Conservation (phyloP, 306 rosid species). For the Delonix regia region DNA sequence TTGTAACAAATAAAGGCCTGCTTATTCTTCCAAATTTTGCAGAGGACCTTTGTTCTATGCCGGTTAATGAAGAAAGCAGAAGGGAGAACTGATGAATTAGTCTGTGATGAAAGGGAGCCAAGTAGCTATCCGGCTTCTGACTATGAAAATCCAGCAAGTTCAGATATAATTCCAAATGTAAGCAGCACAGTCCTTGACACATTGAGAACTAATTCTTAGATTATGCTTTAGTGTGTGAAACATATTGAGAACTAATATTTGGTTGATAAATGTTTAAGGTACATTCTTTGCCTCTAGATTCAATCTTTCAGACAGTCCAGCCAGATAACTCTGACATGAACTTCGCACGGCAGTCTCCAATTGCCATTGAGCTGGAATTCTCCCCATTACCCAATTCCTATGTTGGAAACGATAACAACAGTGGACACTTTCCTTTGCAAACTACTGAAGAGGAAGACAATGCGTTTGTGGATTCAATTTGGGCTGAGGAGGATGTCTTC, state of each 20-base stretch:
- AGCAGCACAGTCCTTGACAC: constrained; percentile 32
- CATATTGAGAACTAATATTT: constrained; percentile 8
- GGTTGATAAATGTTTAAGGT: constrained; percentile 33
- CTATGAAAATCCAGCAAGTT: neutral
- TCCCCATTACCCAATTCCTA: neutral
- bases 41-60: constrained; percentile 57
- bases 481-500: neutral
- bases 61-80: constrained; percentile 45
- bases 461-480: constrained; percentile 4
- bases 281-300: neutral
- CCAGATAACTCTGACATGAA: neutral
- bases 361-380: neutral
- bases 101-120: constrained; percentile 31
- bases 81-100: neutral
- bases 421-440: neutral
- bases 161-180: constrained; percentile 34
- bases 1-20: neutral
- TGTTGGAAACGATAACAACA: neutral
- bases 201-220: neutral
- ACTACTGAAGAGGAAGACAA: constrained; percentile 23
- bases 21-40: constrained; percentile 31
- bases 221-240: constrained; percentile 5
- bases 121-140: constrained; percentile 21
- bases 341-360: neutral
- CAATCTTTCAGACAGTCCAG: neutral